Evolutionary conservation across 345 rosid species (phyloP).

Genomic region (Eucalyptus sp.): DNA sequence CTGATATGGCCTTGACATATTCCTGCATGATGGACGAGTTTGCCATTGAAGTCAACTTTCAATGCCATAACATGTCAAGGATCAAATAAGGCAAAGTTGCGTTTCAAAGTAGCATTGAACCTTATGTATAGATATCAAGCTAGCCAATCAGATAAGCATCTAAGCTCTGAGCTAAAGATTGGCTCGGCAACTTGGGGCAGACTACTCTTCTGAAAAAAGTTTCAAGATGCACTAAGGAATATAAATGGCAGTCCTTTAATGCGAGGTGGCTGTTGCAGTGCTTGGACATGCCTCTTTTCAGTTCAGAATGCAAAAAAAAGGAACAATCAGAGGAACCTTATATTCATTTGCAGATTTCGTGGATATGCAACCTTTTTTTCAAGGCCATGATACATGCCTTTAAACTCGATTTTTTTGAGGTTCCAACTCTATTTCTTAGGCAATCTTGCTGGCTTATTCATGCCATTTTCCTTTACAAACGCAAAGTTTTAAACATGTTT

Average conservation of each 20-base stretch:
- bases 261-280: not conserved
- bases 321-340: not conserved
- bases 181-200: not conserved
- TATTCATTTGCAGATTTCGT: not conserved
- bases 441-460: not conserved
- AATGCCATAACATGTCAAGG: not conserved
- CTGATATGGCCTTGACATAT: slow-evolving; percentile 89
- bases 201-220: not conserved
- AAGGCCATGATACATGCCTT: not conserved
- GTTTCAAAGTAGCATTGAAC: not conserved
- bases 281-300: not conserved
- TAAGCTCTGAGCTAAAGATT: not conserved
- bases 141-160: not conserved
- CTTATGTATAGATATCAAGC: not conserved
- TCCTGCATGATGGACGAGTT: slow-evolving; percentile 28
- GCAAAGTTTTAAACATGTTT: not conserved
- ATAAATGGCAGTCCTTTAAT: not conserved
- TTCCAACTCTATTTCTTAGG: not conserved
- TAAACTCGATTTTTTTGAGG: not conserved
- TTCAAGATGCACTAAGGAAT: not conserved
- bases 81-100: not conserved
- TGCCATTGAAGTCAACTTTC: not conserved
- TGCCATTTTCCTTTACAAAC: not conserved
- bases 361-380: not conserved
- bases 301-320: not conserved